Percentiles rank a stretch among this genome's conserved stretches.
Evolutionary conservation across 805 yeast species (phyloP).

Genomic region (Metschnikowia amazonensis): DNA sequence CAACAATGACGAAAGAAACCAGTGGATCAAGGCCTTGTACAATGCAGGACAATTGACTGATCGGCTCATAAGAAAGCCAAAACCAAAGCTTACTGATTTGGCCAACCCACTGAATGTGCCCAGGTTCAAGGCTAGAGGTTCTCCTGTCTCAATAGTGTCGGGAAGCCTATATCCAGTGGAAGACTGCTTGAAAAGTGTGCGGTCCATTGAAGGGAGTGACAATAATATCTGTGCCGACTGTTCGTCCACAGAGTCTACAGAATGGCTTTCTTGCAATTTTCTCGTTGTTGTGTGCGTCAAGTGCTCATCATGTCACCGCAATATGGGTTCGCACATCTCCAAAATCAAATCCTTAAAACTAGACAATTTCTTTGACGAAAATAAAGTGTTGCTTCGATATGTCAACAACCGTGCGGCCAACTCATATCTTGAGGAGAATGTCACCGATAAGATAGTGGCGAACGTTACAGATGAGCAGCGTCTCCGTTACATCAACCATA

Average conservation of each 20-base stretch:
- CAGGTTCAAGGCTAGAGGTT: conserved; percentile 17
- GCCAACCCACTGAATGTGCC: conserved; percentile 16
- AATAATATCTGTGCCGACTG: conserved; percentile 80
- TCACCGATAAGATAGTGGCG: conserved; percentile 25
- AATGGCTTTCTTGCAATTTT: conserved; percentile 82
- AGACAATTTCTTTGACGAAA: conserved; percentile 65
- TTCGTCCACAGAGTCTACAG: conserved; percentile 58
- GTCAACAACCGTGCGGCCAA: conserved; percentile 57
- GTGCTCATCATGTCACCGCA: conserved; percentile 86
- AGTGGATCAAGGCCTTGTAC: conserved; percentile 65
- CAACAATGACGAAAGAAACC: conserved; percentile 58
- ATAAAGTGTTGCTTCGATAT: conserved; percentile 47
- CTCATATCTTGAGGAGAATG: conserved; percentile 52
- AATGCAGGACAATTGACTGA: conserved; percentile 51
- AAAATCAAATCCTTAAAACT: conserved; percentile 75
- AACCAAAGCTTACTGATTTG: conserved; percentile 12
- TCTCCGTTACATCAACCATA: conserved; percentile 55
- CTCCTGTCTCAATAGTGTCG: conserved; percentile 34
- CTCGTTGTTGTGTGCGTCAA: conserved; percentile 72
- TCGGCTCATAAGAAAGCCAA: conserved; percentile 8
- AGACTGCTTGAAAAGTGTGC: conserved; percentile 36
- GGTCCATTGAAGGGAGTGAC: conserved; percentile 41
- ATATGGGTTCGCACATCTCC: conserved; percentile 77
- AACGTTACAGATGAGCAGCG: conserved; percentile 45
- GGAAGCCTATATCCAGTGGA: conserved; percentile 16